Evolutionary conservation across 2,329 filamentous ascomycete genomes (phyloP).

Genomic region (Colletotrichum sp.): DNA sequence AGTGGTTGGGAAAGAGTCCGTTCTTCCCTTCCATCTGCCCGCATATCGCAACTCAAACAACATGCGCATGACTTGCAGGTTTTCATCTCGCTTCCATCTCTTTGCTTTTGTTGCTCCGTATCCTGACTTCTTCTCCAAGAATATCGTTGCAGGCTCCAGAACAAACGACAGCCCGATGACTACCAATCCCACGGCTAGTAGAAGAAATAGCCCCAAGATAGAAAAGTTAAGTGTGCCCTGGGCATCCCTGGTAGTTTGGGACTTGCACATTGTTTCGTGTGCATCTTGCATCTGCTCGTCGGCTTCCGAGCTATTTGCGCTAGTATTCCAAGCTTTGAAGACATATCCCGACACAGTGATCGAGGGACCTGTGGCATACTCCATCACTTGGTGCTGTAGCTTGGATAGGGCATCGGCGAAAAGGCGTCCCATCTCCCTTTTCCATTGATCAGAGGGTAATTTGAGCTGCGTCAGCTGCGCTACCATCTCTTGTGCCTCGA

Average conservation of each 20-base stretch:
- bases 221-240: conserved; percentile 11
- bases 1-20: not conserved
- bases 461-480: not conserved
- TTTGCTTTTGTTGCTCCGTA: not conserved
- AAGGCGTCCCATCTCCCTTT: not conserved
- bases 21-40: not conserved
- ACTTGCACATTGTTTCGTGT: not conserved
- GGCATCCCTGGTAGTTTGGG: not conserved
- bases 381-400: not conserved
- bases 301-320: not conserved
- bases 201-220: not conserved
- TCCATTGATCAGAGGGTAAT: conserved; percentile 1
- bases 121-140: not conserved
- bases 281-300: not conserved
- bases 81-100: conserved; percentile 6
- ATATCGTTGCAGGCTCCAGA: not conserved
- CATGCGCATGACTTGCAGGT: conserved; percentile 6
- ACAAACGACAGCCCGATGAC: not conserved
- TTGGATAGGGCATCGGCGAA: not conserved
- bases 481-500: not conserved
- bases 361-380: not conserved
- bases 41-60: not conserved
- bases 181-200: not conserved
- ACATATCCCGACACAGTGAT: not conserved
- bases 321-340: not conserved